A percentile compares a stretch with the other conserved stretches of the same genome.
Conservation (phyloP, 2,329 filamentous ascomycete species). For the Ophiosphaerella narmari region DNA sequence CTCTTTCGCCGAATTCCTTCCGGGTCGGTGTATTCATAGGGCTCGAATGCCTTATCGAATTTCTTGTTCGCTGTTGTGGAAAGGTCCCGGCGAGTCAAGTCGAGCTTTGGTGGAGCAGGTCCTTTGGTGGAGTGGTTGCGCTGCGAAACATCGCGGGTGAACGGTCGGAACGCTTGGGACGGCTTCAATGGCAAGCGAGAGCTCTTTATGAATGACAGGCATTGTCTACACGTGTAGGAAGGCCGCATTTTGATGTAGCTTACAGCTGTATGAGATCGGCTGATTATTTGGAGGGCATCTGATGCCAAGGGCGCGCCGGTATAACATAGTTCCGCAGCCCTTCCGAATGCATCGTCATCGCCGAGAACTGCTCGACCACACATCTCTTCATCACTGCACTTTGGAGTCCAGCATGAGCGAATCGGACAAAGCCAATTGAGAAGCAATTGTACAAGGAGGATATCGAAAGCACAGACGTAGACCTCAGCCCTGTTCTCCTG, state of each 20-base stretch:
- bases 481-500: too few relatives aligned
- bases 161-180: conserved; percentile 24
- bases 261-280: conserved; percentile 14
- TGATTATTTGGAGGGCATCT: conserved; percentile 17
- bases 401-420: too few relatives aligned
- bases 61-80: conserved; percentile 37
- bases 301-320: conserved; percentile 23
- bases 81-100: conserved; percentile 31
- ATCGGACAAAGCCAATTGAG: too few relatives aligned
- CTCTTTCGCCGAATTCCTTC: conserved; percentile 39
- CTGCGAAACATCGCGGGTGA: conserved; percentile 29
- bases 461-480: too few relatives aligned
- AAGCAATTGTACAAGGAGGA: too few relatives aligned
- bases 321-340: conserved; percentile 12
- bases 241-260: conserved; percentile 40
- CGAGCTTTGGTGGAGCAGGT: conserved; percentile 27
- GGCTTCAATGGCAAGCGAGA: conserved; percentile 34
- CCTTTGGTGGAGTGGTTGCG: conserved; percentile 43
- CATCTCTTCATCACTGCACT: too few relatives aligned
- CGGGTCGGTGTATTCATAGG: conserved; percentile 42
- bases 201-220: conserved; percentile 41
- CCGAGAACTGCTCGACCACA: too few relatives aligned
- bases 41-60: conserved; percentile 38
- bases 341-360: too few relatives aligned
- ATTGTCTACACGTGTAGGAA: conserved; percentile 49